phyloP scores from a whole-genome alignment of 495 filamentous ascomycete species.

The Talaromyces borbonicus region DNA sequence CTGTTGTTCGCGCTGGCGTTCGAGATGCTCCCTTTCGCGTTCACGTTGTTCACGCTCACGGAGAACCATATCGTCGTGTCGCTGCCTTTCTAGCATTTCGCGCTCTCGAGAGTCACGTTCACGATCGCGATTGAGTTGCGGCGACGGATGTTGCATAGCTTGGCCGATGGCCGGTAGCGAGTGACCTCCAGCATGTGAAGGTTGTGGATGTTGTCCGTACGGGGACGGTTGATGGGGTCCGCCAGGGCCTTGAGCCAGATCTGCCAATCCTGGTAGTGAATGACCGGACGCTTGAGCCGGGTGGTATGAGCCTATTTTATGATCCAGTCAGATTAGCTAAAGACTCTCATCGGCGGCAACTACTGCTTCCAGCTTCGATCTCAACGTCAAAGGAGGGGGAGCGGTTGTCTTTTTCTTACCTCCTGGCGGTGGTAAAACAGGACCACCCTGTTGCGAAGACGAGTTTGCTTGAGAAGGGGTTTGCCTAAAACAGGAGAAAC shows the following conservation, averaged over 20 bases:
- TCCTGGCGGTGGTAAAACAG: constrained; percentile 38
- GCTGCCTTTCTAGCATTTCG: constrained; percentile 38
- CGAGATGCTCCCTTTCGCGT: constrained; percentile 37
- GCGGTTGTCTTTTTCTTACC: too few relatives aligned
- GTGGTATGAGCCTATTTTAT: constrained; percentile 32
- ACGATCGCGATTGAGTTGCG: constrained; percentile 43
- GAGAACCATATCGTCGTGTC: constrained; percentile 50
- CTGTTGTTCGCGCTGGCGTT: constrained; percentile 40
- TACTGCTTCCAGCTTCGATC: too few relatives aligned
- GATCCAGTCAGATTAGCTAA: constrained; percentile 20
- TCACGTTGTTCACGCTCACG: constrained; percentile 50
- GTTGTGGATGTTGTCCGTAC: constrained; percentile 34
- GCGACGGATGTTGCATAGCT: constrained; percentile 42
- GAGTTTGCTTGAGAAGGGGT: constrained; percentile 39
- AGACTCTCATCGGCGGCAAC: too few relatives aligned
- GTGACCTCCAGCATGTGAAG: constrained; percentile 36
- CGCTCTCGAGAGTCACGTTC: constrained; percentile 43
- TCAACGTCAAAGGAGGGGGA: too few relatives aligned
- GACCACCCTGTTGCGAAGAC: constrained; percentile 37
- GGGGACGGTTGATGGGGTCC: constrained; percentile 40
- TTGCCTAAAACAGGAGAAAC: constrained; percentile 25
- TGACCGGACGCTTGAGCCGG: constrained; percentile 38
- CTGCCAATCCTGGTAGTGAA: constrained; percentile 41
- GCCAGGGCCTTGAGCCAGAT: constrained; percentile 40
- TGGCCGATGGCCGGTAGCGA: constrained; percentile 43